Percentiles rank a stretch among this genome's conserved stretches.
Conservation (phyloP, 2,329 filamentous ascomycete genomes). For the Lasiodiplodia citricola region DNA sequence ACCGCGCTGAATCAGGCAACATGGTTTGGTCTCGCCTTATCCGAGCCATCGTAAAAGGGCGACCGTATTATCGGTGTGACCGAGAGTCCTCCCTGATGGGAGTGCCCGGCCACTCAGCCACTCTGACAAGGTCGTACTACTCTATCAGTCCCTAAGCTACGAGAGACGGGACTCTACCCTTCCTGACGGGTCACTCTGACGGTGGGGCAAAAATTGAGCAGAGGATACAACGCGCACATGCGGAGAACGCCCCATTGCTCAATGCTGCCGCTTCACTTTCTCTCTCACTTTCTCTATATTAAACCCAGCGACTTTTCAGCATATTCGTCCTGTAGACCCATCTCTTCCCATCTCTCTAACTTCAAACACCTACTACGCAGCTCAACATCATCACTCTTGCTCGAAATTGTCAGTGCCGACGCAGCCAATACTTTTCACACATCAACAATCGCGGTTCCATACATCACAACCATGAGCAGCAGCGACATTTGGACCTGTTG, state of each 20-base stretch:
- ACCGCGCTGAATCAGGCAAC: neutral
- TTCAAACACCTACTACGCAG: neutral
- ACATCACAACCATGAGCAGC: neutral
- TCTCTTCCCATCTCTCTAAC: neutral
- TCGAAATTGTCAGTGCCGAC: neutral
- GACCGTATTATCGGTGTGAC: neutral
- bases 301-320: neutral
- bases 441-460: neutral
- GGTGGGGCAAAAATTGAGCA: neutral
- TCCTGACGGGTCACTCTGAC: neutral
- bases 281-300: neutral
- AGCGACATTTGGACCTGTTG: conserved; percentile 4
- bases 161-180: neutral
- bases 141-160: neutral
- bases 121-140: neutral
- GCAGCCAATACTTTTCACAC: neutral
- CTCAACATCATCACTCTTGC: neutral
- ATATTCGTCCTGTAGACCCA: neutral
- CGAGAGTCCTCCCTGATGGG: neutral
- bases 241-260: neutral
- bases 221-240: neutral
- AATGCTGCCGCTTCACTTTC: neutral
- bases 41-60: neutral
- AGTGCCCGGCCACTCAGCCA: neutral
- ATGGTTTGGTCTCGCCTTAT: neutral